phyloP scores from a whole-genome alignment of 1,284 basidiomycete genomes.

The Marasmius tenuissimus region DNA sequence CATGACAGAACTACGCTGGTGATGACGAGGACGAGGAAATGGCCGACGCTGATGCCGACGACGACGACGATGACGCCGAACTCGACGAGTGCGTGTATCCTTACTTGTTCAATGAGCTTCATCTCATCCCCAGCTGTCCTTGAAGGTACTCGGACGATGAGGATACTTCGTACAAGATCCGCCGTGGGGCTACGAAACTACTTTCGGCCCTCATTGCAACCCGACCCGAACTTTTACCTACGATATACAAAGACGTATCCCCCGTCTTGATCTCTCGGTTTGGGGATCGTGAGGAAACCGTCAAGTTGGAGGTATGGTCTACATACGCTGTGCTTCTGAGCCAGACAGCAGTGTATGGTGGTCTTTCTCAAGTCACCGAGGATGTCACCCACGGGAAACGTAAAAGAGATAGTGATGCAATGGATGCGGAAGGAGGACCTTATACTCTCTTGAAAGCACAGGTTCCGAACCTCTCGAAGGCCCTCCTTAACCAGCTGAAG shows the following conservation, averaged over 20 bases:
- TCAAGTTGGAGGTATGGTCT: constrained; percentile 90
- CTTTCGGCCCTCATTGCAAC: constrained; percentile 85
- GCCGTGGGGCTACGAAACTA: constrained; percentile 90
- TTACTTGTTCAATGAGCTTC: not conserved
- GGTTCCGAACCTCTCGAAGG: constrained; percentile 78
- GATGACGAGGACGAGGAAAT: constrained; percentile 83
- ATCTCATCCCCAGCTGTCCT: constrained; percentile 1
- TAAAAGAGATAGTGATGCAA: constrained; percentile 75
- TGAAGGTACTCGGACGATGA: constrained; percentile 94
- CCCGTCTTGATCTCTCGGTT: constrained; percentile 90
- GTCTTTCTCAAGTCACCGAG: constrained; percentile 52
- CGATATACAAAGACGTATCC: constrained; percentile 83
- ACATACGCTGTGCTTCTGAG: constrained; percentile 82
- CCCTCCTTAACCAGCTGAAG: constrained; percentile 82
- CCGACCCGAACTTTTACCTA: constrained; percentile 79
- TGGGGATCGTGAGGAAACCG: constrained; percentile 93
- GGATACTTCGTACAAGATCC: constrained; percentile 98
- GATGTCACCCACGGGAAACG: constrained; percentile 68
- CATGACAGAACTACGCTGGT: constrained; percentile 82
- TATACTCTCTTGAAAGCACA: constrained; percentile 69
- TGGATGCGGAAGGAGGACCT: constrained; percentile 81
- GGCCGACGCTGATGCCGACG: constrained; percentile 70
- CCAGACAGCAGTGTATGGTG: constrained; percentile 81
- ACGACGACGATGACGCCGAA: constrained; percentile 79
- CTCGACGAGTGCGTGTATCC: constrained; percentile 61